Percentiles rank a stretch among this genome's conserved stretches.
phyloP scores from a whole-genome alignment of 345 rosid species.

The Arabidopsis thaliana region TAIR10.1 NC_003070.9:13227001-13227500 shows the following conservation, averaged over 20 bases:
- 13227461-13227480: not conserved
- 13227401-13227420: conserved; percentile 55
- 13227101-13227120: conserved; percentile 29
- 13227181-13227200: conserved; percentile 21
- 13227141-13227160: conserved; percentile 28
- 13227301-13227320: not conserved
- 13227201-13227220: conserved; percentile 29
- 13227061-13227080: conserved; percentile 31
- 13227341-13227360: conserved; percentile 72
- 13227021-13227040: conserved; percentile 25
- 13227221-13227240: conserved; percentile 21
- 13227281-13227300: conserved; percentile 13
- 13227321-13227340: conserved; percentile 56
- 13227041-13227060: conserved; percentile 12
- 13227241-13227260: conserved; percentile 3
- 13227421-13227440: conserved; percentile 54
- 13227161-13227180: not conserved
- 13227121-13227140: conserved; percentile 26
- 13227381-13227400: conserved; percentile 50
- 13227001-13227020: conserved; percentile 15
- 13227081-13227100: conserved; percentile 34
- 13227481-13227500: conserved; percentile 12
- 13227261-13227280: not conserved
- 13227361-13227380: conserved; percentile 69
- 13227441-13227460: conserved; percentile 1